A percentile compares a stretch with the other conserved stretches of the same genome.
These are phyloP conservation scores for Rosa rugosa DNA, from an alignment of 306 rosid species.

Conservation along the genomic window DNA sequence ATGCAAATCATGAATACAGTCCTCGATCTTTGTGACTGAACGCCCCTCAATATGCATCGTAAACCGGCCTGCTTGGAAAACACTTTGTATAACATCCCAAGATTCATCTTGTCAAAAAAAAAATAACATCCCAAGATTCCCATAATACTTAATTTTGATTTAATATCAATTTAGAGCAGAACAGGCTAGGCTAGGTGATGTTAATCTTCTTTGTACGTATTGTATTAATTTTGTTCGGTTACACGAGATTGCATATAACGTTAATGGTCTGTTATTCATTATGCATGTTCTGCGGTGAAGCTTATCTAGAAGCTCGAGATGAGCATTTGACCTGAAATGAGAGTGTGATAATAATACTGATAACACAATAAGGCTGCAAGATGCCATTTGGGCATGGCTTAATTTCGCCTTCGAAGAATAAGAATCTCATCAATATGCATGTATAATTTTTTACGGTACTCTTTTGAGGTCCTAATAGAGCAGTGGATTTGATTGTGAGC, in stretches of 20 bases:
- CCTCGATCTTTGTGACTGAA: too few relatives aligned
- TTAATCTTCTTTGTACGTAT: too few relatives aligned
- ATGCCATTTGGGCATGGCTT: not conserved
- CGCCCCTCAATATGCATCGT: too few relatives aligned
- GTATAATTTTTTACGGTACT: not conserved
- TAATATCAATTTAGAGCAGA: too few relatives aligned
- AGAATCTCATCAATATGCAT: not conserved
- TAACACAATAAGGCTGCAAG: not conserved
- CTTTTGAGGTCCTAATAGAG: not conserved
- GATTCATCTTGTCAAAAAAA: too few relatives aligned
- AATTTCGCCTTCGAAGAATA: not conserved
- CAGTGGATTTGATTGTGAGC: constrained; percentile 5
- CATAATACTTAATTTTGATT: too few relatives aligned
- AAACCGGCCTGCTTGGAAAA: too few relatives aligned
- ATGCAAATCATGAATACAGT: not conserved
- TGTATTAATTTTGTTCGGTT: too few relatives aligned
- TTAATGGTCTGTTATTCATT: not conserved
- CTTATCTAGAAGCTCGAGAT: not conserved
- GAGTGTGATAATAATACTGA: not conserved
- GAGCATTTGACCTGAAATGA: not conserved
- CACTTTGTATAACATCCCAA: too few relatives aligned
- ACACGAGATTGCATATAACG: too few relatives aligned
- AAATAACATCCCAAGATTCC: too few relatives aligned
- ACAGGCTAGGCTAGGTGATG: too few relatives aligned
- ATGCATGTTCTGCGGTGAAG: not conserved